Evolutionary conservation across 345 rosid genomes (phyloP).

Genomic region (Syzygium aqueum): DNA sequence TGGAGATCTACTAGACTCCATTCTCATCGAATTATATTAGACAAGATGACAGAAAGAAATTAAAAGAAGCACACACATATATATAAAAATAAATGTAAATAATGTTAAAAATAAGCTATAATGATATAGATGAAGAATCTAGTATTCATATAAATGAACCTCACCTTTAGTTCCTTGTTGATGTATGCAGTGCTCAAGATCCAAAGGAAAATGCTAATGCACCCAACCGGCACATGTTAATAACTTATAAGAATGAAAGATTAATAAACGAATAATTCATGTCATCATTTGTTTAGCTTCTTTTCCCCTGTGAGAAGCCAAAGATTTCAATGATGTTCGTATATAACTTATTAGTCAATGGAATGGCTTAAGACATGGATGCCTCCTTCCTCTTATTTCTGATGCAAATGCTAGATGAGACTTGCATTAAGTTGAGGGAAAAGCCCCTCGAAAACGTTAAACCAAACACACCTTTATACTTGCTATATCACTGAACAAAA

Average conservation of each 20-base stretch:
- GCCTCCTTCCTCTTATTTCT: neutral
- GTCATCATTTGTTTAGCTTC: neutral
- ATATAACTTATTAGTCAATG: neutral
- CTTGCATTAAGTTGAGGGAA: neutral
- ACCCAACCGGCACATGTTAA: fast-evolving
- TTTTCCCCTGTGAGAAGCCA: neutral
- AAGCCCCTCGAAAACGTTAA: neutral
- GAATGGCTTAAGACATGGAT: fast-evolving
- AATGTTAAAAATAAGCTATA: too few species aligned
- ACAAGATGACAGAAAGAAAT: too few species aligned
- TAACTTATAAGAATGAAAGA: neutral
- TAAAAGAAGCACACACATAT: too few species aligned
- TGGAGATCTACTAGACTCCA: neutral
- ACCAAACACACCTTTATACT: neutral
- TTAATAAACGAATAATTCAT: neutral
- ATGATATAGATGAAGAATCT: too few species aligned
- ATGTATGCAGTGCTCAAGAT: neutral
- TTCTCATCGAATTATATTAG: neutral
- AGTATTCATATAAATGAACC: too few species aligned
- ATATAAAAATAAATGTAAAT: too few species aligned
- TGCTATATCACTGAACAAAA: neutral
- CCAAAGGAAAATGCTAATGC: neutral
- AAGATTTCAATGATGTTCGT: neutral
- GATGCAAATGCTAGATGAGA: neutral
- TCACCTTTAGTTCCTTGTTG: neutral